phyloP scores from a whole-genome alignment of 257 asterid genomes.

The Solanum appendiculatum region DNA sequence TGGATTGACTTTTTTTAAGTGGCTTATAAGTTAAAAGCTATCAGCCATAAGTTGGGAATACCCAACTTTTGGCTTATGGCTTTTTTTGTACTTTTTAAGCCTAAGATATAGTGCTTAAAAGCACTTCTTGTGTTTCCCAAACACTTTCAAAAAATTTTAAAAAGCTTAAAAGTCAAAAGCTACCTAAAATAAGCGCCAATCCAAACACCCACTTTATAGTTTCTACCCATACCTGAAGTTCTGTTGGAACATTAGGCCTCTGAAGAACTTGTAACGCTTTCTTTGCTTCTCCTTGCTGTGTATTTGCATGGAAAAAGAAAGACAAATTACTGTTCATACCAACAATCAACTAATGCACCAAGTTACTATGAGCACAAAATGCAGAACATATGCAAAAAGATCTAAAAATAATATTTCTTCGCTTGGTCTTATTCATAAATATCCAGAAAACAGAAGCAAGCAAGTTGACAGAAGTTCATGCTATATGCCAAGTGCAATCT shows the following conservation, averaged over 20 bases:
- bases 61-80: background rate
- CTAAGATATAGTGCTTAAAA: background rate
- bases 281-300: constrained; percentile 93
- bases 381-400: background rate
- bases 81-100: background rate
- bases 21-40: background rate
- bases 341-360: background rate
- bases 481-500: background rate
- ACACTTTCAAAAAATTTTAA: background rate
- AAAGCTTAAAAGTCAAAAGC: background rate
- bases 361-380: background rate
- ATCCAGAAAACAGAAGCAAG: background rate
- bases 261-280: constrained; percentile 95
- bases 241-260: constrained; percentile 78
- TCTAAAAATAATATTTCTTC: background rate
- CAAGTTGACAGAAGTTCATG: background rate
- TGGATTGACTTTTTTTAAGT: background rate
- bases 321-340: background rate
- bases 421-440: background rate
- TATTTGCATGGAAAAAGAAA: background rate
- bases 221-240: constrained; percentile 64
- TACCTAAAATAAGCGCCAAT: background rate
- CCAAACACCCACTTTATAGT: background rate
- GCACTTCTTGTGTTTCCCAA: background rate
- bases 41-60: background rate